Conservation (phyloP, 208 protist species). For the Trypanosoma mega region DNA sequence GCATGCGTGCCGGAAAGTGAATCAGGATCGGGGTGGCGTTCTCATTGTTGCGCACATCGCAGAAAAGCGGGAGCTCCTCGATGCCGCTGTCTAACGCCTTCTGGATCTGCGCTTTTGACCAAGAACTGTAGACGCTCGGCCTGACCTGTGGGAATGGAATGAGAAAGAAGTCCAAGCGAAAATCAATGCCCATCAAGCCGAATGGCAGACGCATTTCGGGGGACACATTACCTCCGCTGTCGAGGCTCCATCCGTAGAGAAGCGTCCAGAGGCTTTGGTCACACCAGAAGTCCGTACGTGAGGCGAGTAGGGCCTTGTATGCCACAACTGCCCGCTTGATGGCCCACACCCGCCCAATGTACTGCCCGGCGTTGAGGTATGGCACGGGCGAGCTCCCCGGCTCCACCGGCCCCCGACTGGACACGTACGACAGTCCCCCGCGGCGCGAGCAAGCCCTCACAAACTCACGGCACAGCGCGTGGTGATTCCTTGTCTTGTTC, state of each 20-base stretch:
- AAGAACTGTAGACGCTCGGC: too few species aligned
- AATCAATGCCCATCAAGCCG: background rate
- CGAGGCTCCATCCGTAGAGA: background rate
- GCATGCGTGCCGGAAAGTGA: too few species aligned
- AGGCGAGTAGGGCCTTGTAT: background rate
- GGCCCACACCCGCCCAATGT: background rate
- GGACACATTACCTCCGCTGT: background rate
- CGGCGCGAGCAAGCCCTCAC: background rate
- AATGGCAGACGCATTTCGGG: background rate
- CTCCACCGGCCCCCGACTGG: background rate
- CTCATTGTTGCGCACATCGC: too few species aligned
- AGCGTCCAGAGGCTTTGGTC: background rate
- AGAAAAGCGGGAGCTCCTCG: too few species aligned
- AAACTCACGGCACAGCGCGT: background rate
- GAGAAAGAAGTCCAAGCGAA: too few species aligned
- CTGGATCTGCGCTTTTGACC: too few species aligned
- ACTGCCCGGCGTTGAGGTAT: background rate
- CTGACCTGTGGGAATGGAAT: too few species aligned
- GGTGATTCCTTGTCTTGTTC: background rate
- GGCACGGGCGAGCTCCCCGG: background rate
- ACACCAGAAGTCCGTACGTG: constrained; percentile 3
- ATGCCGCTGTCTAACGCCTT: too few species aligned
- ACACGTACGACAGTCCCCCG: background rate
- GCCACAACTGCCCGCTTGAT: background rate
- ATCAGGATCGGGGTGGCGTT: too few species aligned